Evolutionary conservation across 208 protist species (phyloP).

Genomic region (Acanthamoeba triangularis): DNA sequence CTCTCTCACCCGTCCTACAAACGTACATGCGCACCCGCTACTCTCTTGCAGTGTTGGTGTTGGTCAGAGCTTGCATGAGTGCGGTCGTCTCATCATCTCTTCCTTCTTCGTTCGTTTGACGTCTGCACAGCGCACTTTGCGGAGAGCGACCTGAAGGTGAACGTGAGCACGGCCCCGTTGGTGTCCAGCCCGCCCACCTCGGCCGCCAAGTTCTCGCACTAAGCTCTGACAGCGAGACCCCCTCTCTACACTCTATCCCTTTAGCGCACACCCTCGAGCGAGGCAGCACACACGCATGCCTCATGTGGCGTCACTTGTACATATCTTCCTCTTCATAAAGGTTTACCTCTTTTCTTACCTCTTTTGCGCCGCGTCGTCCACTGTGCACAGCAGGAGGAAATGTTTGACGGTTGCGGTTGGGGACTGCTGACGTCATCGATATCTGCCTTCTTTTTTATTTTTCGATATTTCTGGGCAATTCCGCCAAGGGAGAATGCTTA

Average conservation of each 20-base stretch:
- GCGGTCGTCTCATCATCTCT: background rate
- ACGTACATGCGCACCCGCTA: background rate
- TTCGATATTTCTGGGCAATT: too few species aligned
- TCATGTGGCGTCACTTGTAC: background rate
- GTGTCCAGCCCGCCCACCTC: background rate
- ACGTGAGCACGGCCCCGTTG: background rate
- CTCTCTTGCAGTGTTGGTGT: background rate
- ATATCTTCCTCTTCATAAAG: background rate
- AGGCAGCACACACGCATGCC: background rate
- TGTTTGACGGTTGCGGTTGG: too few species aligned
- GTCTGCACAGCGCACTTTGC: background rate
- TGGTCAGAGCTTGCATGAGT: background rate
- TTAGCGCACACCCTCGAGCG: too few species aligned
- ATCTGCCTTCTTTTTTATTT: too few species aligned
- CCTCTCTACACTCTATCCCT: background rate
- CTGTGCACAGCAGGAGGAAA: too few species aligned
- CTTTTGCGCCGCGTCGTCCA: too few species aligned
- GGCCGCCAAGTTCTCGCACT: background rate
- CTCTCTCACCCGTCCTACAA: slow-evolving; percentile 31
- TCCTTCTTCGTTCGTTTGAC: background rate
- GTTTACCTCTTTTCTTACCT: too few species aligned
- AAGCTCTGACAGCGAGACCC: background rate
- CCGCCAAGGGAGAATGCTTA: too few species aligned
- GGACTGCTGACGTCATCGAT: background rate
- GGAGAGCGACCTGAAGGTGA: slow-evolving; percentile 11